Conservation (phyloP, 495 filamentous ascomycete genomes). For the Aspergillus heteromorphus region DNA sequence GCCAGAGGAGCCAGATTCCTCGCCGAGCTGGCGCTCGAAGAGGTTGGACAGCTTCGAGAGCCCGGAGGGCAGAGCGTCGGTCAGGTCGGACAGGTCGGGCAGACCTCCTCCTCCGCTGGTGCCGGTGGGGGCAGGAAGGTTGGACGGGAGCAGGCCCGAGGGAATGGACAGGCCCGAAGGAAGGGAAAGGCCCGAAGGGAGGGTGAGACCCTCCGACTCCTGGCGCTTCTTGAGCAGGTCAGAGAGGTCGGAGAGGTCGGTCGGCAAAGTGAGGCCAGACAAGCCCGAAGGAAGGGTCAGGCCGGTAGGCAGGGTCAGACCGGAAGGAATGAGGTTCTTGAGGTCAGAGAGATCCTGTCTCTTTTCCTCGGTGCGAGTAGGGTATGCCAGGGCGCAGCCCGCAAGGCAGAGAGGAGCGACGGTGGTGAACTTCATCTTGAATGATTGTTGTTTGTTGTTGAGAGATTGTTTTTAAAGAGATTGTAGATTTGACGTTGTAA, state of each 20-base stretch:
- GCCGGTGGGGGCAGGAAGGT: not conserved
- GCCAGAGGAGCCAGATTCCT: not conserved
- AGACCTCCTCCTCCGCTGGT: not conserved
- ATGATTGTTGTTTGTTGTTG: not conserved
- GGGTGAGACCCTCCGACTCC: slow-evolving; percentile 22
- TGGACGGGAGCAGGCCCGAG: slow-evolving; percentile 1
- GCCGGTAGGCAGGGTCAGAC: not conserved
- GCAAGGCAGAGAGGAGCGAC: slow-evolving; percentile 2
- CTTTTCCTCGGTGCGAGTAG: not conserved
- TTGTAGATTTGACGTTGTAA: not conserved
- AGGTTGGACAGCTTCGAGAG: not conserved
- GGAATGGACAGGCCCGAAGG: slow-evolving; percentile 4
- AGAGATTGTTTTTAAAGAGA: too few relatives aligned
- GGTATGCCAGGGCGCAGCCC: slow-evolving; percentile 6
- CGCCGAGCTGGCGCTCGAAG: not conserved
- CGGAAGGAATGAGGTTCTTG: not conserved
- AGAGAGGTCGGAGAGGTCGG: not conserved
- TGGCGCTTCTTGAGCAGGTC: slow-evolving; percentile 27
- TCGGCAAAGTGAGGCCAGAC: slow-evolving; percentile 15
- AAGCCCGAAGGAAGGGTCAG: not conserved
- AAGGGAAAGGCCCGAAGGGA: slow-evolving; percentile 1
- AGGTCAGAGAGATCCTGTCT: not conserved
- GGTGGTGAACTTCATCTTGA: slow-evolving; percentile 3
- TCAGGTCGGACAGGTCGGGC: not conserved
- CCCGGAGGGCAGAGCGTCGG: not conserved